phyloP scores from a whole-genome alignment of 495 filamentous ascomycete genomes.

The Hypomontagnella monticulosa region DNA sequence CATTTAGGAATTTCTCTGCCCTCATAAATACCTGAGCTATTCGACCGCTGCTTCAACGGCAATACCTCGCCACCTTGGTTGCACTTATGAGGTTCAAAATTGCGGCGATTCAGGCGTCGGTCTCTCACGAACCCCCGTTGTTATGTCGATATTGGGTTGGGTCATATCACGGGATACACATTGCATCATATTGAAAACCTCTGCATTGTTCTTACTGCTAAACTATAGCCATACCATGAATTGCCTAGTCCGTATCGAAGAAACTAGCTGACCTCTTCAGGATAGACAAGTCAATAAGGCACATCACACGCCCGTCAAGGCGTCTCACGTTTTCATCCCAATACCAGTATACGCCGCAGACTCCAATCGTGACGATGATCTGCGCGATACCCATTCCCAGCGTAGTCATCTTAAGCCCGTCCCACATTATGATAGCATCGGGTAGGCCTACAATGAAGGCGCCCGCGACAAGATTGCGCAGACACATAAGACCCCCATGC shows the following conservation, averaged over 20 bases:
- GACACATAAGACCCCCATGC: constrained; percentile 47
- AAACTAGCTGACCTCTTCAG: constrained; percentile 53
- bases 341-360: constrained; percentile 50
- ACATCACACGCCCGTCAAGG: constrained; percentile 55
- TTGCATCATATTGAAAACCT: background rate
- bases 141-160: too few relatives aligned
- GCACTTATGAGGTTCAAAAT: too few relatives aligned
- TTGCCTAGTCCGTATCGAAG: constrained; percentile 55
- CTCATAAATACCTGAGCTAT: too few relatives aligned
- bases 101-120: too few relatives aligned
- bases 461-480: constrained; percentile 49
- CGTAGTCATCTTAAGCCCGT: constrained; percentile 47
- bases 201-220: background rate
- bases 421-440: constrained; percentile 43
- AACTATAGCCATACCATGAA: background rate
- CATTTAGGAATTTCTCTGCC: too few relatives aligned
- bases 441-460: constrained; percentile 54
- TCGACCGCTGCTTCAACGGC: too few relatives aligned
- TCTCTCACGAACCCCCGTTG: too few relatives aligned
- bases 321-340: constrained; percentile 49
- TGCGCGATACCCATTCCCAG: constrained; percentile 50
- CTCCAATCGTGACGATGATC: constrained; percentile 42
- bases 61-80: too few relatives aligned
- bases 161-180: background rate
- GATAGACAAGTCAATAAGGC: constrained; percentile 51